Percentiles rank a stretch among this genome's conserved stretches.
Evolutionary conservation across 208 protist species (phyloP).

Genomic region (Trypanosoma brucei): DNA sequence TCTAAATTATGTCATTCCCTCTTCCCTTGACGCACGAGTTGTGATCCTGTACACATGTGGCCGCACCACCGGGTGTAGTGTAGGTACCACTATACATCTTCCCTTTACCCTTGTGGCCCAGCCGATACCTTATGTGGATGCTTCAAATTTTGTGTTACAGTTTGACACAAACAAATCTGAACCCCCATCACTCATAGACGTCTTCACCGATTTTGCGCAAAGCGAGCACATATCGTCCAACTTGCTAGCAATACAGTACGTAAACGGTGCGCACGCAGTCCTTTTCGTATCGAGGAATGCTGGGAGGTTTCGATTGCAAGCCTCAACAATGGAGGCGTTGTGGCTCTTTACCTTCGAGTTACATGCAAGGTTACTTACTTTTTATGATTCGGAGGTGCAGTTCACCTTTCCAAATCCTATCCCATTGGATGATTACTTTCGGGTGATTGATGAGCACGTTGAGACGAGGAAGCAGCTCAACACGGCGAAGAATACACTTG

Average conservation of each 20-base stretch:
- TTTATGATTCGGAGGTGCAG: conserved; percentile 34
- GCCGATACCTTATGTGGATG: conserved; percentile 66
- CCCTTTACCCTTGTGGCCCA: conserved; percentile 68
- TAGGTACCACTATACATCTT: conserved; percentile 28
- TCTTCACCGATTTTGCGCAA: conserved; percentile 84
- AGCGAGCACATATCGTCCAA: conserved; percentile 42
- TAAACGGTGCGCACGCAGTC: conserved; percentile 84
- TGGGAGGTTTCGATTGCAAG: conserved; percentile 83
- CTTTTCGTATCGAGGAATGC: conserved; percentile 92
- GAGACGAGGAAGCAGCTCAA: conserved; percentile 52
- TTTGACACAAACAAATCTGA: conserved; percentile 83
- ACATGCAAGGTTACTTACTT: conserved; percentile 34
- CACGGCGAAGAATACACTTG: conserved; percentile 33
- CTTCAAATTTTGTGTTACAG: conserved; percentile 71
- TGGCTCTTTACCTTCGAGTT: conserved; percentile 81
- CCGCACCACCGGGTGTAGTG: conserved; percentile 30
- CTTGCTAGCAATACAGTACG: conserved; percentile 77
- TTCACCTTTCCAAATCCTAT: conserved; percentile 71
- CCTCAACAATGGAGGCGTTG: conserved; percentile 77
- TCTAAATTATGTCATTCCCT: conserved; percentile 60
- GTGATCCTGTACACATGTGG: conserved; percentile 42
- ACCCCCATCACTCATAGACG: conserved; percentile 55
- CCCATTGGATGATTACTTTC: conserved; percentile 74
- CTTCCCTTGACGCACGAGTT: conserved; percentile 55
- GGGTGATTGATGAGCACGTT: conserved; percentile 80